Evolutionary conservation across 345 rosid genomes (phyloP), one percentile per base, ranked within the genome.

Genomic region (Corchorus olitorius): DNA sequence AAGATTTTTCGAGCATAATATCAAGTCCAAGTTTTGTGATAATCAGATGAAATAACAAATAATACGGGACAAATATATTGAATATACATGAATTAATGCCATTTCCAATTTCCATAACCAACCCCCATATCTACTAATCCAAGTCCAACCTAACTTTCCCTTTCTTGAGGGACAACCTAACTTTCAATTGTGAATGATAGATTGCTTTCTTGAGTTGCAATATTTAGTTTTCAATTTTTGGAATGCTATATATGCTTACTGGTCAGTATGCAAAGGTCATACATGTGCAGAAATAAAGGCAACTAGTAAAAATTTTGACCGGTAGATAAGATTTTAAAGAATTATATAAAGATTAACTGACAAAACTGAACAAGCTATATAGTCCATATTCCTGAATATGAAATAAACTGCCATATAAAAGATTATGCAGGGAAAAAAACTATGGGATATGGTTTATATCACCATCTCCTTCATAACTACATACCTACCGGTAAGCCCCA

Each of bases 61-160:
- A 17, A 4, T 27, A 16, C 34, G 20, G 49, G 48, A 69, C 10
- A 67, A 6, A 67, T 8, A 69, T 39, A 78, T 56, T 35, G 46
- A 65, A 50, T 34, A 50, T 34, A 16, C 56, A 73, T 9, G 43
- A 39, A 27, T 27, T 27, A 50, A 46, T 20, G 65, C 67, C 13
- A 27, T 0, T 27, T n/a, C n/a, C n/a, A n/a, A 74, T 34, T 64
- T 60, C 64, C 56, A 64, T n/a, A 14, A 37, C 74, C 67, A 66
- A 62, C 77, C 61, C 14, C 5, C 4, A 19, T 10, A 84, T 70
- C 92, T 72, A 73, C 79, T 70, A 75, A 84, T 86, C 88, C 87
- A 80, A 75, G 83, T 86, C 88, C 87, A 80, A 87, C 88, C 97
- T 83, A 89, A 83, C 91, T 76, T 85, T 91, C 91, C 27, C 27